These are phyloP conservation scores for Hylodesmum podocarpum DNA, from an alignment of 306 rosid species.

Conservation along the genomic window DNA sequence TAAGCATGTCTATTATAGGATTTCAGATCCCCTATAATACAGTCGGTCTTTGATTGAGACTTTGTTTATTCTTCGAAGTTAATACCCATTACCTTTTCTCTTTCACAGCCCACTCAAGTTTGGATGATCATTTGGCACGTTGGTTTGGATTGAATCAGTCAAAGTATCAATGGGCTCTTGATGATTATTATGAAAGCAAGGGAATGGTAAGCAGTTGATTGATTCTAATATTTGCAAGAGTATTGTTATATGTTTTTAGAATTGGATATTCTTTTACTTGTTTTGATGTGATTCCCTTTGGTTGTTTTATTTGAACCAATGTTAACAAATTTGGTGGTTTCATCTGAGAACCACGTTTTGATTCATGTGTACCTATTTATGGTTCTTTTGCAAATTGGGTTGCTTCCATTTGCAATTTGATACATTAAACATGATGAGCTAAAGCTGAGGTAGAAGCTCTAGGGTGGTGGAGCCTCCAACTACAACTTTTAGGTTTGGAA, in stretches of 20 bases:
- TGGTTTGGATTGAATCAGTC: slow-evolving; percentile 99
- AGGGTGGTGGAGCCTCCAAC: neutral
- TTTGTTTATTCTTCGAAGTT: neutral
- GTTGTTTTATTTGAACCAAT: slow-evolving; percentile 6
- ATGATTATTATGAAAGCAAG: slow-evolving; percentile 91
- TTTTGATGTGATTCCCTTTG: slow-evolving; percentile 10
- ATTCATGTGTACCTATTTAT: neutral
- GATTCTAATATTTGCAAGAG: neutral
- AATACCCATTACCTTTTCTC: neutral
- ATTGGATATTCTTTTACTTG: neutral
- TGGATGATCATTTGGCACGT: slow-evolving; percentile 96
- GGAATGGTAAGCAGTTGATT: slow-evolving; percentile 69
- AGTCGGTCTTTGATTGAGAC: neutral
- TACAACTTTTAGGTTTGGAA: neutral
- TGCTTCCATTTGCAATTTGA: neutral
- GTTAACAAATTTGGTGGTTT: neutral
- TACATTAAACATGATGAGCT: neutral
- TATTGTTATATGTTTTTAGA: neutral
- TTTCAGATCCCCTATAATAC: neutral
- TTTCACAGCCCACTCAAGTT: slow-evolving; percentile 81
- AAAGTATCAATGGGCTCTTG: slow-evolving; percentile 97
- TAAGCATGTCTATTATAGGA: neutral
- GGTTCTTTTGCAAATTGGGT: neutral
- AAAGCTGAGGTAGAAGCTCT: neutral
- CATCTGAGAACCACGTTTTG: neutral